Percentiles rank a stretch among this genome's conserved stretches.
Evolutionary conservation across 176 grass and related monocot species (phyloP).

Genomic region (Carex kokanica): DNA sequence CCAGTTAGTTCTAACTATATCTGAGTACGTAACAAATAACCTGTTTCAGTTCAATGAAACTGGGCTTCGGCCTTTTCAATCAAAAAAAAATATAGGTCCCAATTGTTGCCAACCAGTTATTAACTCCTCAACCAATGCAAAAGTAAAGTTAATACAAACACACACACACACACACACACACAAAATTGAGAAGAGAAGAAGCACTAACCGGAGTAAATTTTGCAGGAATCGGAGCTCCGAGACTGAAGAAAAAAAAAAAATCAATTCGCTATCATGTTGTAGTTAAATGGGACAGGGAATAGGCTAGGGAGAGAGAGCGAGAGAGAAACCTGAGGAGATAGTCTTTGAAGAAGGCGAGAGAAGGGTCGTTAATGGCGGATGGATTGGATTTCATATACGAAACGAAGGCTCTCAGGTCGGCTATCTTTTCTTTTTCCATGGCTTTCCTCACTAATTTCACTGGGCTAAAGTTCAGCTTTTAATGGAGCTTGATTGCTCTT

Average conservation of each 20-base stretch:
- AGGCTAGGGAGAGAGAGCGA: background rate
- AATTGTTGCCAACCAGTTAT: background rate
- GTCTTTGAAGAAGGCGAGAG: slow-evolving; percentile 46
- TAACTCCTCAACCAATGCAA: background rate
- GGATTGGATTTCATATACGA: slow-evolving; percentile 36
- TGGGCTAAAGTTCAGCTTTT: too few relatives aligned
- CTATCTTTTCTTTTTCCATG: slow-evolving; percentile 32
- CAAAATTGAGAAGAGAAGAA: background rate
- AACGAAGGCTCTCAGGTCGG: slow-evolving; percentile 39
- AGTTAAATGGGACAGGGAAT: background rate
- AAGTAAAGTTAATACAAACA: background rate
- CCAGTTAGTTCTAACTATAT: background rate
- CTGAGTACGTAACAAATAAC: background rate
- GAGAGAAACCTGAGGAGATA: slow-evolving; percentile 41
- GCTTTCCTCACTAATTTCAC: background rate
- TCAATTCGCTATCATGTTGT: background rate
- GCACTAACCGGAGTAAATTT: slow-evolving; percentile 24
- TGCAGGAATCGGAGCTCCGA: slow-evolving; percentile 39
- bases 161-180: background rate
- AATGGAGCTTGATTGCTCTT: background rate
- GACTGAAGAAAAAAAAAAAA: slow-evolving; percentile 24
- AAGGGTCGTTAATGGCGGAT: slow-evolving; percentile 34
- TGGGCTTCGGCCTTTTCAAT: too few relatives aligned
- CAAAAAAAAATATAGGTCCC: too few relatives aligned
- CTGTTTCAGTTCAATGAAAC: too few relatives aligned